These are phyloP conservation scores for Colletotrichum theobromicola DNA, from an alignment of 2,329 filamentous ascomycete species.

Conservation along the genomic window DNA sequence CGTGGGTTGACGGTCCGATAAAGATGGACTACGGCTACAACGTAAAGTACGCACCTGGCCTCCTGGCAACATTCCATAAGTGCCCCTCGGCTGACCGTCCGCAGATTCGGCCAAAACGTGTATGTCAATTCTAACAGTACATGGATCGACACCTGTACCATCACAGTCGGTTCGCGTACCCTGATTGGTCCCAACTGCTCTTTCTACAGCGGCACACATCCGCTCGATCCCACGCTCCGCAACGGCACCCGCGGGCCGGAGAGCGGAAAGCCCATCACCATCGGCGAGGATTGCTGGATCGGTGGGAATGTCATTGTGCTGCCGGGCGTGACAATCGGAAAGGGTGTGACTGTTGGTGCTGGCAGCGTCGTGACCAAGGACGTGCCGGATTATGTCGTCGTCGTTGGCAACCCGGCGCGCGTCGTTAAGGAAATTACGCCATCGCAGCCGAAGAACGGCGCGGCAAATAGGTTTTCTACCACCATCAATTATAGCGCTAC, in stretches of 20 bases:
- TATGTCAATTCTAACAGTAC: slow-evolving; percentile 78
- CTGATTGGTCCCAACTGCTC: slow-evolving; percentile 80
- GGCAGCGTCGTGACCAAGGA: slow-evolving; percentile 84
- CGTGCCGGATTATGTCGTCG: slow-evolving; percentile 67
- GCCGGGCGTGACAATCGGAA: slow-evolving; percentile 79
- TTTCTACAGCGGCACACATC: slow-evolving; percentile 77
- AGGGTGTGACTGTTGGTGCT: slow-evolving; percentile 76
- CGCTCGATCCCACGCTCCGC: slow-evolving; percentile 74
- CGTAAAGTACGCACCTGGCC: slow-evolving; percentile 51
- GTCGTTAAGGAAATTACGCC: slow-evolving; percentile 53
- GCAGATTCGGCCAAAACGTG: slow-evolving; percentile 68
- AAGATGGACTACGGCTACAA: slow-evolving; percentile 81
- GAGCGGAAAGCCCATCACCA: slow-evolving; percentile 71
- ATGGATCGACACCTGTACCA: slow-evolving; percentile 77
- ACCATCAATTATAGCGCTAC: slow-evolving; percentile 15
- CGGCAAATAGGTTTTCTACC: background rate
- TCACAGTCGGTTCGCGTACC: slow-evolving; percentile 78
- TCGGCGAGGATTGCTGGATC: slow-evolving; percentile 84
- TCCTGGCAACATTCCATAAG: background rate
- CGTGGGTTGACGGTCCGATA: slow-evolving; percentile 74
- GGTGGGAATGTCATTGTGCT: slow-evolving; percentile 75
- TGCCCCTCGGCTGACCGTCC: background rate
- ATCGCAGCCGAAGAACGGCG: slow-evolving; percentile 18
- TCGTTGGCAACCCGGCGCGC: slow-evolving; percentile 71
- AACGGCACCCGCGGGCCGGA: slow-evolving; percentile 81